Conservation (phyloP, 2,329 filamentous ascomycete species). For the Arthroderma sp. region DNA sequence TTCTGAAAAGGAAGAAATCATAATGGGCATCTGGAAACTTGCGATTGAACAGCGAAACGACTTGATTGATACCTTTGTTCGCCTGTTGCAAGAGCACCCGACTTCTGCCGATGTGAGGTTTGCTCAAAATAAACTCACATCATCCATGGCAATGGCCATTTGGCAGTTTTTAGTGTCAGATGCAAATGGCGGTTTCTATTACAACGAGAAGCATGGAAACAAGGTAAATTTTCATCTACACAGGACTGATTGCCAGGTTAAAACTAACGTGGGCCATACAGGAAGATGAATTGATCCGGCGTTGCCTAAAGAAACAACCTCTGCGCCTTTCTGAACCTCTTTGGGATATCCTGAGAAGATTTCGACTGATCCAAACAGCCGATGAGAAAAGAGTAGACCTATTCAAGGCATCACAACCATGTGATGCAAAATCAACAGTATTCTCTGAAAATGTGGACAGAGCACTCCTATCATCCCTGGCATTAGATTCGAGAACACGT, state of each 20-base stretch:
- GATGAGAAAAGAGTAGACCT: constrained; percentile 7
- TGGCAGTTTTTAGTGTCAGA: constrained; percentile 10
- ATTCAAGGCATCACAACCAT: constrained; percentile 6
- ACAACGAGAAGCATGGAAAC: neutral
- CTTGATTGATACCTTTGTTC: constrained; percentile 9
- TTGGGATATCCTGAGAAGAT: constrained; percentile 7
- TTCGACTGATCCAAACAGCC: constrained; percentile 4
- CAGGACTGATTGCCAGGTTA: neutral
- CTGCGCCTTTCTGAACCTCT: constrained; percentile 1
- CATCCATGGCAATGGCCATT: constrained; percentile 7
- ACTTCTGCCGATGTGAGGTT: constrained; percentile 11
- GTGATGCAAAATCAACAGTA: neutral
- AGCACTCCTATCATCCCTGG: constrained; percentile 11
- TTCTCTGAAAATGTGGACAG: constrained; percentile 11
- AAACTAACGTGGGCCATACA: neutral
- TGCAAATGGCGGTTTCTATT: neutral
- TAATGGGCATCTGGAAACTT: constrained; percentile 9
- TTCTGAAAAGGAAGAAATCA: constrained; percentile 5
- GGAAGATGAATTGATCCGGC: constrained; percentile 2
- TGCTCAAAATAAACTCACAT: constrained; percentile 6
- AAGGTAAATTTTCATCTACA: neutral
- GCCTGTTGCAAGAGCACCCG: constrained; percentile 11
- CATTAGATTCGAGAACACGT: constrained; percentile 8
- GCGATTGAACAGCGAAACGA: constrained; percentile 2
- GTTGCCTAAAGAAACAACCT: neutral